Conservation (phyloP, 1,284 basidiomycete species). For the Vanrija sp. region DNA sequence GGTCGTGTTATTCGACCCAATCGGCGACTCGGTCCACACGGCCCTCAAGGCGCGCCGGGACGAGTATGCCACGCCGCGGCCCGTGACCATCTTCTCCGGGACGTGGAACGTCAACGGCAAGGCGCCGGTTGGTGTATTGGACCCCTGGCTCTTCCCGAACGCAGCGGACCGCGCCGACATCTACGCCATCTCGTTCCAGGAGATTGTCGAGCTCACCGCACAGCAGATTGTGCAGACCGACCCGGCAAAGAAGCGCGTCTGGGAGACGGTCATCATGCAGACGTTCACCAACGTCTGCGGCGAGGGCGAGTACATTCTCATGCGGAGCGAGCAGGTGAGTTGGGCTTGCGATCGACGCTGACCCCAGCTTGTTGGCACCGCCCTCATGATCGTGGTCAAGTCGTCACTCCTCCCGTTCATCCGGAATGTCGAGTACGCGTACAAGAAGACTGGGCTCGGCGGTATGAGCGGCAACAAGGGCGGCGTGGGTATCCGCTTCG, state of each 20-base stretch:
- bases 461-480: slow-evolving; percentile 98
- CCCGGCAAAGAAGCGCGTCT: slow-evolving; percentile 84
- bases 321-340: slow-evolving; percentile 65
- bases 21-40: slow-evolving; percentile 78
- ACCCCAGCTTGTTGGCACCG: slow-evolving; percentile 83
- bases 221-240: slow-evolving; percentile 96
- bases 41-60: slow-evolving; percentile 63
- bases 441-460: slow-evolving; percentile 92
- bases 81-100: slow-evolving; percentile 74
- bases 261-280: slow-evolving; percentile 80
- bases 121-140: slow-evolving; percentile 72
- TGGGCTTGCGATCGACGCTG: slow-evolving; percentile 57
- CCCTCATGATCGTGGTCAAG: slow-evolving; percentile 80
- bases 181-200: slow-evolving; percentile 90
- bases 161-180: slow-evolving; percentile 67
- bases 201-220: slow-evolving; percentile 93
- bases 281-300: slow-evolving; percentile 63
- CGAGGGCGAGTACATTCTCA: slow-evolving; percentile 73
- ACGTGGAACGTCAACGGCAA: slow-evolving; percentile 96
- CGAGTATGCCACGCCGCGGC: slow-evolving; percentile 78
- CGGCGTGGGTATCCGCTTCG: slow-evolving; percentile 86
- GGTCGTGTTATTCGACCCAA: slow-evolving; percentile 89
- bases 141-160: slow-evolving; percentile 83
- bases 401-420: slow-evolving; percentile 70
- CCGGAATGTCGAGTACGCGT: slow-evolving; percentile 84